A percentile compares a stretch with the other conserved stretches of the same genome.
Evolutionary conservation across 1,284 basidiomycete species (phyloP).

Genomic region (Ustilago tritici): DNA sequence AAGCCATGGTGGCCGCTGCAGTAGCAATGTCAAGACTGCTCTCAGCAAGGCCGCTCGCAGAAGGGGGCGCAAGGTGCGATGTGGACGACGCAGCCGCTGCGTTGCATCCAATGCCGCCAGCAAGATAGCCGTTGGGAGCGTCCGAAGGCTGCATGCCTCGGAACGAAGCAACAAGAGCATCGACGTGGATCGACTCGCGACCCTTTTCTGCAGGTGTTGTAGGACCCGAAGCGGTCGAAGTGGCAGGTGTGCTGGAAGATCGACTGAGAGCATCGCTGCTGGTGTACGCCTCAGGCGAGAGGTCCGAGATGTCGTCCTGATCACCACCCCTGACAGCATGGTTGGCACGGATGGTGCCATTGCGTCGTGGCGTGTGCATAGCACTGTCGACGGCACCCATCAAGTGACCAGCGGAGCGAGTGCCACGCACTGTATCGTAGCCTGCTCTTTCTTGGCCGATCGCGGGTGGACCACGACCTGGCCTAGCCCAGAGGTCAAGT

Average conservation of each 20-base stretch:
- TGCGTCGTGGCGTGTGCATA: slow-evolving; percentile 40
- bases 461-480: slow-evolving; percentile 60
- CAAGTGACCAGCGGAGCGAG: slow-evolving; percentile 55
- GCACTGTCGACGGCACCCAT: slow-evolving; percentile 55
- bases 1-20: slow-evolving; percentile 45
- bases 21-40: slow-evolving; percentile 43
- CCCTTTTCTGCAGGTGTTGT: slow-evolving; percentile 42
- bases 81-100: slow-evolving; percentile 26
- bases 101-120: slow-evolving; percentile 31
- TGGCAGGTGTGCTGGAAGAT: slow-evolving; percentile 53
- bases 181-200: slow-evolving; percentile 54
- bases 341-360: slow-evolving; percentile 30
- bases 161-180: slow-evolving; percentile 53
- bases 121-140: slow-evolving; percentile 20
- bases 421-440: slow-evolving; percentile 56
- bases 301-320: slow-evolving; percentile 43
- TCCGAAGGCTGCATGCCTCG: slow-evolving; percentile 51
- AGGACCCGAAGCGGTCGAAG: slow-evolving; percentile 52
- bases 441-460: slow-evolving; percentile 69
- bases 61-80: slow-evolving; percentile 36
- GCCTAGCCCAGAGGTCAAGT: slow-evolving; percentile 54
- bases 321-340: slow-evolving; percentile 20
- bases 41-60: slow-evolving; percentile 28
- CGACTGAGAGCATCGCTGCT: slow-evolving; percentile 46
- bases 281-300: slow-evolving; percentile 41